These are phyloP conservation scores for Phytomonas sp. DNA, from an alignment of 208 protist genomes.

Conservation along the genomic window DNA sequence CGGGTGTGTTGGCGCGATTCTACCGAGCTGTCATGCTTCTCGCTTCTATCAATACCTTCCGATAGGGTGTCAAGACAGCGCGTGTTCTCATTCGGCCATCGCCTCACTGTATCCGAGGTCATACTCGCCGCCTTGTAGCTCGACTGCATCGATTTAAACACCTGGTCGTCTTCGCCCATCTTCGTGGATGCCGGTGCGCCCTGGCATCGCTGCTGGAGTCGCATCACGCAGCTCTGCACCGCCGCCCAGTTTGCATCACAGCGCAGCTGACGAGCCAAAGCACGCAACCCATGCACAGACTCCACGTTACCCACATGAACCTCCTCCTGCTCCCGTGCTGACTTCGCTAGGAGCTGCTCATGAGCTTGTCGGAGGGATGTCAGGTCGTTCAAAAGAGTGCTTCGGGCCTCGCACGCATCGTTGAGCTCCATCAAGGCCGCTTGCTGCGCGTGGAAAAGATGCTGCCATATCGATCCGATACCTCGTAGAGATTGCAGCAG, in stretches of 20 bases:
- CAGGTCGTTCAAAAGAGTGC: background rate
- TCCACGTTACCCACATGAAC: background rate
- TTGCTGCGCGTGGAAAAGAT: background rate
- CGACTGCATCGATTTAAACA: too few relatives aligned
- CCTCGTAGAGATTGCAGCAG: background rate
- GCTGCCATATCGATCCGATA: background rate
- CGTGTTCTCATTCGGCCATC: background rate
- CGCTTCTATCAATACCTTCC: background rate
- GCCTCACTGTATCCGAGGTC: constrained; percentile 15
- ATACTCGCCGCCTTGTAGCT: background rate
- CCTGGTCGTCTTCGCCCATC: background rate
- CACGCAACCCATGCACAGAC: background rate
- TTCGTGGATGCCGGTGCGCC: background rate
- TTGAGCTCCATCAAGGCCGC: background rate
- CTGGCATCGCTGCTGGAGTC: background rate
- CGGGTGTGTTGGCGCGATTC: background rate
- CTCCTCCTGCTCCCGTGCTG: background rate
- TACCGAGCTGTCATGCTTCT: background rate
- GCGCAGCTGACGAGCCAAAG: background rate
- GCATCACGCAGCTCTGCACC: background rate
- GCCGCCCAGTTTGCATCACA: background rate
- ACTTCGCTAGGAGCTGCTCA: background rate
- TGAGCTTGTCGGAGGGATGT: background rate
- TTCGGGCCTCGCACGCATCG: background rate
- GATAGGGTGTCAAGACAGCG: background rate